Percentiles rank a stretch among this genome's conserved stretches.
Evolutionary conservation across 768 basidiomycete genomes (phyloP).

Genomic region (Auriscalpium microsporum): DNA sequence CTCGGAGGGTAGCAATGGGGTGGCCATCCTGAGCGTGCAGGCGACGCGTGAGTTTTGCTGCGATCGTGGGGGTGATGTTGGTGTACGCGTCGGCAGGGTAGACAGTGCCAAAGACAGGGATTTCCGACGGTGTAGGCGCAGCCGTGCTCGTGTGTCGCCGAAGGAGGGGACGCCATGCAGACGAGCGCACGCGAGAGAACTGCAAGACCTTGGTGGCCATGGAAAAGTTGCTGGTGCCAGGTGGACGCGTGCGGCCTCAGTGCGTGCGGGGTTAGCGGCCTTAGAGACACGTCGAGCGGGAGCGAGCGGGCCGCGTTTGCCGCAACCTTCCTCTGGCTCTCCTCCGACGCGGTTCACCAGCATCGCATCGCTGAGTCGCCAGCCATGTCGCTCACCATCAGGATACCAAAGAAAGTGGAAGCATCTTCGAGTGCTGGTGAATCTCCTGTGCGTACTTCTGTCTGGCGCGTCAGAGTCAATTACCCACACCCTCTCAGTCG

Average conservation of each 20-base stretch:
- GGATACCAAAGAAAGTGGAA: slow-evolving; percentile 6
- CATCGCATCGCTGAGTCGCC: not conserved
- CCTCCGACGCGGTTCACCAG: not conserved
- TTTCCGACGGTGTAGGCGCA: slow-evolving; percentile 1
- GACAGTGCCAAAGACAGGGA: slow-evolving; percentile 52
- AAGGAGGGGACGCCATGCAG: not conserved
- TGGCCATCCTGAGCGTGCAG: slow-evolving; percentile 74
- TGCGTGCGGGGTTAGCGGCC: no score
- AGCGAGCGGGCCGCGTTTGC: no score
- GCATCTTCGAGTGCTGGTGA: no score
- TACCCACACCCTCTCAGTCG: no score
- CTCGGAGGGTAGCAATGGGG: slow-evolving; percentile 79
- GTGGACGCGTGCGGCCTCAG: no score
- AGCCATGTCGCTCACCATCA: slow-evolving; percentile 10
- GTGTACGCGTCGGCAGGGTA: slow-evolving; percentile 74
- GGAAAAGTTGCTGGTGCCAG: no score
- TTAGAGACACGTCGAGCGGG: no score
- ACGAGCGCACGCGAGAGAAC: not conserved
- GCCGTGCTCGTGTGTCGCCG: not conserved
- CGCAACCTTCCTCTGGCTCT: not conserved
- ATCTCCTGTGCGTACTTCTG: no score
- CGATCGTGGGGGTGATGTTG: slow-evolving; percentile 80
- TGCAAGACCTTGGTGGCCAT: not conserved
- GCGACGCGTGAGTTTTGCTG: slow-evolving; percentile 67
- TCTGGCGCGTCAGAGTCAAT: no score